Conservation (phyloP, 2,329 filamentous ascomycete species). For the Aspergillus luchuensis region DNA sequence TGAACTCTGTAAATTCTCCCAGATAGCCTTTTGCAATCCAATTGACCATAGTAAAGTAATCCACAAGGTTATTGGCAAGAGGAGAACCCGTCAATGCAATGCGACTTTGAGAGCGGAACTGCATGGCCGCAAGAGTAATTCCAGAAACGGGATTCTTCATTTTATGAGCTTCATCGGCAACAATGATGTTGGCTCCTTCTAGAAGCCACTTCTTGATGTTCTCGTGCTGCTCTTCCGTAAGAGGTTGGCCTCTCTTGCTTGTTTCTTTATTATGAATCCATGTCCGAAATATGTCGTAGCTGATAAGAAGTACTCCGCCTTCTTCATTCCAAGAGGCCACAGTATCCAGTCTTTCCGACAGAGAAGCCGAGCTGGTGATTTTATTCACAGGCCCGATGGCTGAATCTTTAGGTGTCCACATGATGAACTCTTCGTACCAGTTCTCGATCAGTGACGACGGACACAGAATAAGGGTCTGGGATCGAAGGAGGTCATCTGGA, state of each 20-base stretch:
- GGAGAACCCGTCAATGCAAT: constrained; percentile 88
- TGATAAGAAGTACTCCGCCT: constrained; percentile 75
- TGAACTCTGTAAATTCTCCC: constrained; percentile 69
- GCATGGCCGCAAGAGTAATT: constrained; percentile 56
- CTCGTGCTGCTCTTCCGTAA: constrained; percentile 42
- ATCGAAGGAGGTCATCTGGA: constrained; percentile 62
- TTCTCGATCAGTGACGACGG: constrained; percentile 76
- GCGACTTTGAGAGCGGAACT: constrained; percentile 68
- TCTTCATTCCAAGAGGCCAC: constrained; percentile 62
- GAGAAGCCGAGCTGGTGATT: constrained; percentile 50
- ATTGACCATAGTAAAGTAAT: constrained; percentile 85
- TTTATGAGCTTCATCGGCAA: constrained; percentile 83
- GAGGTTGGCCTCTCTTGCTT: constrained; percentile 23
- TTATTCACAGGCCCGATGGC: constrained; percentile 60
- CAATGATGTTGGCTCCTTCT: constrained; percentile 67
- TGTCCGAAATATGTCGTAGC: constrained; percentile 68
- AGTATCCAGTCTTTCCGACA: constrained; percentile 44
- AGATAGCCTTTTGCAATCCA: constrained; percentile 83
- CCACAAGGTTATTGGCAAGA: constrained; percentile 77
- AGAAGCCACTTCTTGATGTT: constrained; percentile 55
- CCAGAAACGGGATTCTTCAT: constrained; percentile 67
- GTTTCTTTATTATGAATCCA: constrained; percentile 43
- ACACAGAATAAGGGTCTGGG: constrained; percentile 72
- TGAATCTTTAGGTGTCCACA: constrained; percentile 63
- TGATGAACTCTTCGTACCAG: constrained; percentile 75